Base-by-base conservation (phyloP, 2,329 filamentous ascomycete species). In the Pseudophaeomoniella oleicola region DNA sequence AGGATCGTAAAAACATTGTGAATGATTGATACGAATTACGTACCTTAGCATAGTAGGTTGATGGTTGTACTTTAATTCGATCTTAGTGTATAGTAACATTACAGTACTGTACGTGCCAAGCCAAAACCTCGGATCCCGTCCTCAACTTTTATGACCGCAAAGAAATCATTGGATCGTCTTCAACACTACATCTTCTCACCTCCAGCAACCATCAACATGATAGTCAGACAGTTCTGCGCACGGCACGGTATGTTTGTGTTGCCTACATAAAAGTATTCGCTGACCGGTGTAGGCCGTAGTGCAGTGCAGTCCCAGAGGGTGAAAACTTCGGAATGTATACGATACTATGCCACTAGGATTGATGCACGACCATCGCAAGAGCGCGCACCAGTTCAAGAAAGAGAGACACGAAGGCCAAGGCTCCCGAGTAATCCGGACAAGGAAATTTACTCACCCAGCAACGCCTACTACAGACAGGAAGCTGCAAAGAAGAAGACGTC, bases 391-490 rank as follows among this genome's bases (percentile, higher is more conserved):
- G n/a, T 18, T 11, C 4, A 27, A 30, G 34, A n/a, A 18, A n/a
- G 11, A 10, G 9, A 16, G 19, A 13, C 16, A 17, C 15, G 13
- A 6, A 10, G 5, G 19, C 11, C 34, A 10, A 30, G 13, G n/a
- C 15, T 14, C 14, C 34, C 34, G 11, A 16, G 17, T 12, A 16
- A 19, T 11, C 13, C 10, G 19, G 12, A 22, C n/a, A 13, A 36
- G 19, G 11, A 30, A 30, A 18, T 13, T 11, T 22, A 14, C 4
- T 18, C 13, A 15, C 16, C n/a, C 11, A 4, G 50, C 56, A 10
- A 52, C 45, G n/a, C 45, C 75, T 2, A 74, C 74, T 5, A 63
- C 69, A 5, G 19, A 47, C 1, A 55, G 74, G 5, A 53, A 63
- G 13, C 11, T 5, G 10, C 30, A 13, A 22, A 37, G 19, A 10